These are phyloP conservation scores for Cylindricascospora bacillispora DNA, from an alignment of 1,139 yeast genomes.

Conservation along the genomic window DNA sequence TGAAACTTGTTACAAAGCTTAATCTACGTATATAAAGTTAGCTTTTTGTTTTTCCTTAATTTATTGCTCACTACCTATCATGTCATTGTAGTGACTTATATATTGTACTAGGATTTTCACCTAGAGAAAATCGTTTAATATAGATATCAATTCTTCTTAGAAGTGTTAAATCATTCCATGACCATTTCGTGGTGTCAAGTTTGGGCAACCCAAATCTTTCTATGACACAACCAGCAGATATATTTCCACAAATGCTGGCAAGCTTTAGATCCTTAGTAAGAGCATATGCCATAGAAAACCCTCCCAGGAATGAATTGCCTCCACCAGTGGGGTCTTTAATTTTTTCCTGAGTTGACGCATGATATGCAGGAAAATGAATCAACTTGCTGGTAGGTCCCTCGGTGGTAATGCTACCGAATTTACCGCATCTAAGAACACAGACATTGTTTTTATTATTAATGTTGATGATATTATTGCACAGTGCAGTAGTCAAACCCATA, in stretches of 20 bases:
- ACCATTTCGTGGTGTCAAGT: slow-evolving; percentile 7
- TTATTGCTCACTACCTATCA: neutral
- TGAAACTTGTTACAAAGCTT: slow-evolving; percentile 33
- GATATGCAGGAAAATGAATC: slow-evolving; percentile 54
- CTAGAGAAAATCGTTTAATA: too few species aligned
- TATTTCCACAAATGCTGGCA: slow-evolving; percentile 57
- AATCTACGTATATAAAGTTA: too few species aligned
- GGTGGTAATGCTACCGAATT: slow-evolving; percentile 42
- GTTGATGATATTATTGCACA: slow-evolving; percentile 30
- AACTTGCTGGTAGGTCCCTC: slow-evolving; percentile 24
- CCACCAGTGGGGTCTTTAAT: slow-evolving; percentile 92
- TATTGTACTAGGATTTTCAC: too few species aligned
- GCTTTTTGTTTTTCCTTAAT: too few species aligned
- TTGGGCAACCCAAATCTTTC: slow-evolving; percentile 68
- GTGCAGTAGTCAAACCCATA: slow-evolving; percentile 31
- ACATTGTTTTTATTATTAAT: slow-evolving; percentile 18
- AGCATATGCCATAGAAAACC: slow-evolving; percentile 48
- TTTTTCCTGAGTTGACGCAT: slow-evolving; percentile 28
- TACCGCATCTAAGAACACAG: slow-evolving; percentile 67
- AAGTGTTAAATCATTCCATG: slow-evolving; percentile 41
- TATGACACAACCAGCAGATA: slow-evolving; percentile 69
- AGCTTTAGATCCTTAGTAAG: slow-evolving; percentile 39
- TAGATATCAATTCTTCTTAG: too few species aligned
- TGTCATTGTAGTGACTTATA: neutral
- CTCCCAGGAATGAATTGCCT: slow-evolving; percentile 84